A percentile compares a stretch with the other conserved stretches of the same genome.
Conservation (phyloP, 2,329 filamentous ascomycete species). For the Colletotrichum karsti region DNA sequence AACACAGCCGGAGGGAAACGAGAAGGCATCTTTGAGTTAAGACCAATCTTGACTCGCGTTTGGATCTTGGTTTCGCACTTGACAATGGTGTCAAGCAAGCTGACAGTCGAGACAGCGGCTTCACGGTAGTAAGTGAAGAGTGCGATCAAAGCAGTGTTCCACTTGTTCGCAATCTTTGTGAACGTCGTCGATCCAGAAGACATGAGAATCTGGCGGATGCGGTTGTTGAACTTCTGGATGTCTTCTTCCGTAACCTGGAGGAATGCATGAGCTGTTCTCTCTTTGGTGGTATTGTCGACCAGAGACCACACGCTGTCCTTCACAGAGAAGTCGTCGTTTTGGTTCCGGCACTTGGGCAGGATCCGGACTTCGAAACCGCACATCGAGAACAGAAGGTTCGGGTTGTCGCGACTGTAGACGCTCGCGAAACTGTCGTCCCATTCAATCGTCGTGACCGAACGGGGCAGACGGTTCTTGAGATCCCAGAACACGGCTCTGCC, state of each 20-base stretch:
- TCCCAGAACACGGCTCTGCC: constrained; percentile 99
- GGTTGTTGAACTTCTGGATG: constrained; percentile 98
- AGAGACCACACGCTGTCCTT: constrained; percentile 99
- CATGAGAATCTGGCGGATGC: constrained; percentile 98
- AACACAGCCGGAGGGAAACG: constrained; percentile 98
- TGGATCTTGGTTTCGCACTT: constrained; percentile 99
- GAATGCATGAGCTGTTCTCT: constrained; percentile 96
- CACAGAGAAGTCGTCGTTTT: constrained; percentile 95
- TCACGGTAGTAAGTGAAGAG: constrained; percentile 99
- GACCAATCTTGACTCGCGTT: constrained; percentile 96
- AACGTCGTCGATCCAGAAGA: constrained; percentile 99
- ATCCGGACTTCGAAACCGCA: constrained; percentile 97
- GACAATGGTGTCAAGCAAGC: constrained; percentile 94
- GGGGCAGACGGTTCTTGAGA: constrained; percentile 92
- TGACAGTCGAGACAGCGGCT: constrained; percentile 94
- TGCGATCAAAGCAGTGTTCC: constrained; percentile 97
- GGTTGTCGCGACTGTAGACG: constrained; percentile 97
- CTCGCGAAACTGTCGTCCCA: constrained; percentile 99
- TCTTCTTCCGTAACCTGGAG: constrained; percentile 97
- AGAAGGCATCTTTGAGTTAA: constrained; percentile 99
- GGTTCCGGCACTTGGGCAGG: constrained; percentile 91
- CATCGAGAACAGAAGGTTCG: constrained; percentile 97
- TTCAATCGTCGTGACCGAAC: constrained; percentile 95
- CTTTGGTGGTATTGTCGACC: constrained; percentile 95
- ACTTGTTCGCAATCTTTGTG: constrained; percentile 99